Conservation (phyloP, 352 stramenopile genomes). For the Pythium pyrilobum region DNA sequence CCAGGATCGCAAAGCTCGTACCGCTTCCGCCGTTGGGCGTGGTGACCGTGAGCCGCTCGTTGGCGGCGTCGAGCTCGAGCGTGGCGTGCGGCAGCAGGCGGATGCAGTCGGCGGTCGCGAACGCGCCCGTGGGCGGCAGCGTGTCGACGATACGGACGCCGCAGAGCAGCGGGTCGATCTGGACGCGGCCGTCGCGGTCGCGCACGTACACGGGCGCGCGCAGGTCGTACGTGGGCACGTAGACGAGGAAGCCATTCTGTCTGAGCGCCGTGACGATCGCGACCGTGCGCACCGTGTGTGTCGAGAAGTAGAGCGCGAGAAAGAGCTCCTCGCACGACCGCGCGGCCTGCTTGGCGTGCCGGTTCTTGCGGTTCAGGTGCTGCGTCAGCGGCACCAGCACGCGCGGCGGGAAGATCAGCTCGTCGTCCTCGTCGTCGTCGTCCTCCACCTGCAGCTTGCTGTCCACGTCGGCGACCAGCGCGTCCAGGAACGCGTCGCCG, state of each 20-base stretch:
- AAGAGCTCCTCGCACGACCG: constrained; percentile 90
- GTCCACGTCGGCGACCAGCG: constrained; percentile 58
- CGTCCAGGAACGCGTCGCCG: constrained; percentile 51
- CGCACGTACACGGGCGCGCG: constrained; percentile 89
- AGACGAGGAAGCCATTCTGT: constrained; percentile 92
- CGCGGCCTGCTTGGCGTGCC: constrained; percentile 85
- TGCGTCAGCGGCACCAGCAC: constrained; percentile 78
- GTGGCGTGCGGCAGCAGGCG: constrained; percentile 55
- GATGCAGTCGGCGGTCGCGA: constrained; percentile 54
- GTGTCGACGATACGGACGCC: constrained; percentile 66
- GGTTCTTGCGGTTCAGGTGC: constrained; percentile 89
- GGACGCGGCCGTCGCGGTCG: constrained; percentile 80
- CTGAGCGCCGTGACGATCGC: constrained; percentile 89
- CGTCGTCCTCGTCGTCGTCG: constrained; percentile 13
- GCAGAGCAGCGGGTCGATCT: constrained; percentile 74
- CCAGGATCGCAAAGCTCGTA: constrained; percentile 60
- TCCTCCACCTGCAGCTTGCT: constrained; percentile 39
- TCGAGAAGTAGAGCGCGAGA: constrained; percentile 91
- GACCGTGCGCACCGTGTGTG: constrained; percentile 70
- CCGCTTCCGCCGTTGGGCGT: constrained; percentile 18
- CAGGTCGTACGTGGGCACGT: constrained; percentile 90
- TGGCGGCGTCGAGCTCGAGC: constrained; percentile 23
- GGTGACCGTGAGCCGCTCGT: constrained; percentile 26
- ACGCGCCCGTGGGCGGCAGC: constrained; percentile 46
- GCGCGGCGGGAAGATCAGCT: constrained; percentile 36